Conservation (phyloP, 345 rosid genomes). For the Diplotaxis tenuifolia region DNA sequence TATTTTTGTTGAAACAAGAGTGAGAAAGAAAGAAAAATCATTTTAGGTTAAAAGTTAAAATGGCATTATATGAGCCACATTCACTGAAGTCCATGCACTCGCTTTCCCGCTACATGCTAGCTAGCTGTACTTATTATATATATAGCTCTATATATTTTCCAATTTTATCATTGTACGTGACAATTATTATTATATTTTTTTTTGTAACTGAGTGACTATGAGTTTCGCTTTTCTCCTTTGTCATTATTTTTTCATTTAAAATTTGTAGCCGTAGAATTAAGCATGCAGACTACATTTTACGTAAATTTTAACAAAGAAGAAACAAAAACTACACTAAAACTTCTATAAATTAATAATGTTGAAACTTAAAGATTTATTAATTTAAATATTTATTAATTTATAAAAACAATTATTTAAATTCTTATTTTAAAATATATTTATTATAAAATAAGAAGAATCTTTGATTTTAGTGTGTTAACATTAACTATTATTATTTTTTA, state of each 20-base stretch:
- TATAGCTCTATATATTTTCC: neutral
- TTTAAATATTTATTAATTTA: too few relatives aligned
- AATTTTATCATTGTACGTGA: neutral
- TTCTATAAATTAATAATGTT: too few relatives aligned
- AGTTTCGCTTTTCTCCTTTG: neutral
- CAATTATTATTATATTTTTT: neutral
- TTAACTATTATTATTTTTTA: too few relatives aligned
- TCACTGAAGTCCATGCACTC: constrained; percentile 41
- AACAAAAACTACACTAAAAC: too few relatives aligned
- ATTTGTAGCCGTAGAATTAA: neutral
- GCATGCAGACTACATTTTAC: neutral
- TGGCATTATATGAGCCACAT: constrained; percentile 32
- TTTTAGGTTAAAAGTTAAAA: constrained; percentile 37
- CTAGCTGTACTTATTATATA: constrained; percentile 25
- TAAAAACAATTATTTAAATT: too few relatives aligned
- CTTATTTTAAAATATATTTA: too few relatives aligned
- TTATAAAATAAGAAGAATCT: too few relatives aligned
- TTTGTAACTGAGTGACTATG: too few relatives aligned
- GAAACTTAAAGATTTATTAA: too few relatives aligned
- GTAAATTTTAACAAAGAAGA: neutral
- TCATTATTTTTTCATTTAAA: neutral
- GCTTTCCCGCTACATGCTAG: constrained; percentile 39
- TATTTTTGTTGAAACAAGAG: constrained; percentile 30
- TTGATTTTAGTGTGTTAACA: too few relatives aligned
- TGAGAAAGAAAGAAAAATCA: constrained; percentile 17